Percentiles rank a stretch among this genome's conserved stretches.
Evolutionary conservation across 2,329 filamentous ascomycete species (phyloP).

Genomic region (Pyrenophora seminiperda): DNA sequence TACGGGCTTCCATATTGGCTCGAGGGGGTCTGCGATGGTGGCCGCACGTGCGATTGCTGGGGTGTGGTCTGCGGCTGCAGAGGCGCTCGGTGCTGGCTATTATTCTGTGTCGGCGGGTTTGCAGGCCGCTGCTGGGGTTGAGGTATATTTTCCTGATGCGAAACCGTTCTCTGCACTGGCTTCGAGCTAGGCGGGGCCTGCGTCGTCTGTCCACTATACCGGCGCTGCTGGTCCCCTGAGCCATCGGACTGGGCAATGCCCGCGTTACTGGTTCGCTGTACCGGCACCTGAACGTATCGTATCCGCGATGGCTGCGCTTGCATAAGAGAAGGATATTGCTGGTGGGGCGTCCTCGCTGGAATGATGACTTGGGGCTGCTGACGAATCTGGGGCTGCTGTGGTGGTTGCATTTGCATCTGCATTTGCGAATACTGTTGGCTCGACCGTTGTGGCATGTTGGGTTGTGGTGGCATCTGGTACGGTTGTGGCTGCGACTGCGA

Average conservation of each 20-base stretch:
- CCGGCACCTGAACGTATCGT: conserved; percentile 37
- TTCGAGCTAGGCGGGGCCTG: conserved; percentile 41
- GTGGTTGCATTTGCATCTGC: conserved; percentile 17
- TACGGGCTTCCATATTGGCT: conserved; percentile 35
- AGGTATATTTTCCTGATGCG: conserved; percentile 40
- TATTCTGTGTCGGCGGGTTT: conserved; percentile 27
- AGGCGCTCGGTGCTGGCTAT: conserved; percentile 30
- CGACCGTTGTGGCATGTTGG: conserved; percentile 21
- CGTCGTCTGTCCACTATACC: conserved; percentile 22
- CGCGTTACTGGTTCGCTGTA: conserved; percentile 26
- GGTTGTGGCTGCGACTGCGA: conserved; percentile 30
- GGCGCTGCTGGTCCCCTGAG: conserved; percentile 20
- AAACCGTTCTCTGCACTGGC: conserved; percentile 46
- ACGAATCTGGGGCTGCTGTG: conserved; percentile 21
- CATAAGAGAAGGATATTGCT: conserved; percentile 24
- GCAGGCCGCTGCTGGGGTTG: conserved; percentile 39
- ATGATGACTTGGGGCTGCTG: conserved; percentile 38
- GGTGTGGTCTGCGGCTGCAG: conserved; percentile 43
- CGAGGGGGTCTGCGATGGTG: conserved; percentile 35
- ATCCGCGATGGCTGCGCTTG: conserved; percentile 37
- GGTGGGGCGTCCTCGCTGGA: conserved; percentile 27
- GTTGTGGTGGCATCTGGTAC: conserved; percentile 13
- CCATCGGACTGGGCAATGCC: conserved; percentile 25
- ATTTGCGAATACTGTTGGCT: conserved; percentile 35
- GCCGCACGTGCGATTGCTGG: conserved; percentile 24